Base-by-base conservation (phyloP, 306 rosid genomes). In the Carpinus viminea region DNA sequence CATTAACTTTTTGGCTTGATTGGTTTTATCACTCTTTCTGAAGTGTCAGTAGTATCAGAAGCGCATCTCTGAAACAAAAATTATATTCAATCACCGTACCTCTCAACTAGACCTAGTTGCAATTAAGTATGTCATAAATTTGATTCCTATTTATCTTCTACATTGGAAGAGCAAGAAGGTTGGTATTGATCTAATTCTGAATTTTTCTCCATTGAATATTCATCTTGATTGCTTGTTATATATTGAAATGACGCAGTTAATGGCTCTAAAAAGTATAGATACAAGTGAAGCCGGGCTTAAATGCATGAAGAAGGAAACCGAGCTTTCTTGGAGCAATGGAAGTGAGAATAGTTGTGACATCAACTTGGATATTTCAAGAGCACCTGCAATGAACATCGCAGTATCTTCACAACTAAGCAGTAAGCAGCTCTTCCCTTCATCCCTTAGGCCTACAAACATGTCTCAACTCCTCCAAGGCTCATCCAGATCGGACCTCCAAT, bases 321-420 rank as follows among this genome's bases (percentile, higher is more conserved):
- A 89, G 72, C 88, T 88, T 12, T 92, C 92, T 36, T 91, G 94
- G 97, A 94, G 96, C 87, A 94, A 88, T 71, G 91, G 89, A 74
- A 91, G 98, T 79, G 91, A 91, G n/a, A 92, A 88, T 59, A 90
- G 93, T 76, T 89, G 92, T 71, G 94, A 89, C 64, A 81, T 92
- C 36, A 92, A 92, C 75, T 65, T 92, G 71, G 97, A 90, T 5
- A 88, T 89, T 6, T 92, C 97, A 70, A 92, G 88, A 81, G 87
- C 91, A 76, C 91, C 89, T 78, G 64, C 82, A 61, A 85, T 84
- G 66, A 86, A 73, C 54, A 87, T 83, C 80, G 79, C 89, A 36
- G 77, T 83, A 11, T 83, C 92, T 76, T 89, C 89, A 46, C 80
- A 79, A 31, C 28, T 68, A 50, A 83, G 77, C 62, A 88, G 82